Percentiles rank a stretch among this genome's conserved stretches.
phyloP scores from a whole-genome alignment of 179 eudicot genomes.

The Beta corolliflora region DNA sequence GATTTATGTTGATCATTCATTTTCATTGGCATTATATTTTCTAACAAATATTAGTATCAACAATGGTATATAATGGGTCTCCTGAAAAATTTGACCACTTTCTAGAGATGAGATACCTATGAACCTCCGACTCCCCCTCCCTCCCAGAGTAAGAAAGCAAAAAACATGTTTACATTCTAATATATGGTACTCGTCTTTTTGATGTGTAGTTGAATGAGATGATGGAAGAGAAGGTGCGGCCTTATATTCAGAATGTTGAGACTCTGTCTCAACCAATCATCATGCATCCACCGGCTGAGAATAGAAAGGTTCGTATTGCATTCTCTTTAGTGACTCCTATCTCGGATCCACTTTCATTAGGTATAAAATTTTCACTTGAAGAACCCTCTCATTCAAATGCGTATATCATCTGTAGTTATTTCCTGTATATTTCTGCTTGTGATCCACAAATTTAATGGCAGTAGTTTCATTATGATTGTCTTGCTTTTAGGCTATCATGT shows the following conservation, averaged over 20 bases:
- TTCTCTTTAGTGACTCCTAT: background rate
- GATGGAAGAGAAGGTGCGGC: constrained; percentile 78
- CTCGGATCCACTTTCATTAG: background rate
- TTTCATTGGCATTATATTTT: background rate
- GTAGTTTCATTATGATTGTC: background rate
- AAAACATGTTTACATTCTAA: background rate
- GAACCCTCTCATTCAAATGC: background rate
- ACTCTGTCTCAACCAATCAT: constrained; percentile 72
- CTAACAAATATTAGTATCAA: background rate
- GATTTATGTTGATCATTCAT: too few species aligned
- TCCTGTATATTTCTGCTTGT: background rate
- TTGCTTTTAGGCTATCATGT: too few species aligned
- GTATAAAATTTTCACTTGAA: background rate
- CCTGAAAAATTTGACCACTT: background rate
- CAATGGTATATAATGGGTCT: background rate
- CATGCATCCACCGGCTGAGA: constrained; percentile 45
- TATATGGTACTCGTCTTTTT: background rate
- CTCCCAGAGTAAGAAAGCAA: background rate
- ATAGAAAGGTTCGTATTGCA: constrained; percentile 43
- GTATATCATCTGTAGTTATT: background rate
- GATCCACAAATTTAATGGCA: background rate
- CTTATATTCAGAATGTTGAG: constrained; percentile 65
- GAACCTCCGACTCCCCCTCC: background rate
- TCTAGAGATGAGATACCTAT: background rate
- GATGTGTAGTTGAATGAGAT: constrained; percentile 65